A percentile compares a stretch with the other conserved stretches of the same genome.
Evolutionary conservation across 2,329 filamentous ascomycete species (phyloP).

Genomic region (Gnomoniopsis sp.): DNA sequence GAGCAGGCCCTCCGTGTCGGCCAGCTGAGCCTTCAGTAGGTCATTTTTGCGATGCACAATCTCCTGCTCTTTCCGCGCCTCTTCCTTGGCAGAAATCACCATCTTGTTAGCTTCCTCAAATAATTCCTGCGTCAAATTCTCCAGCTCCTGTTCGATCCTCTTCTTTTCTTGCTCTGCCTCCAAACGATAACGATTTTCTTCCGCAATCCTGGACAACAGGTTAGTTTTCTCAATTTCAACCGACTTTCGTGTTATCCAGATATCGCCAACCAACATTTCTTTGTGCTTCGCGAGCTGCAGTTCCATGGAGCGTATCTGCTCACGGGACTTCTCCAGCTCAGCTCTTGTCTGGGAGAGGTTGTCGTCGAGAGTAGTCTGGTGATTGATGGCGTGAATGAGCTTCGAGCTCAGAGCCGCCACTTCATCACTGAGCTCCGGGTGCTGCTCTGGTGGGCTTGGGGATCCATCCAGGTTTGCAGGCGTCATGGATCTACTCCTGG

Average conservation of each 20-base stretch:
- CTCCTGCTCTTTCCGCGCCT: slow-evolving; percentile 82
- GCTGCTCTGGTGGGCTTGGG: slow-evolving; percentile 36
- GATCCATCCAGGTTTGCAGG: slow-evolving; percentile 35
- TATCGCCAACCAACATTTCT: slow-evolving; percentile 68
- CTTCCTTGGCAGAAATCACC: slow-evolving; percentile 88
- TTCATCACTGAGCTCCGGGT: slow-evolving; percentile 63
- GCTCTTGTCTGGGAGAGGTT: slow-evolving; percentile 76
- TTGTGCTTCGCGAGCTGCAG: slow-evolving; percentile 62
- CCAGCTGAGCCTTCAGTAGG: slow-evolving; percentile 78
- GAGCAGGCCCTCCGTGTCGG: slow-evolving; percentile 81
- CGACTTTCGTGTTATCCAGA: slow-evolving; percentile 71
- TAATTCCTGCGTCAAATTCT: slow-evolving; percentile 84
- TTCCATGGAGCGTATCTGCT: slow-evolving; percentile 68
- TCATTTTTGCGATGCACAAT: slow-evolving; percentile 80
- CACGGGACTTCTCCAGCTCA: slow-evolving; percentile 72
- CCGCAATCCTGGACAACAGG: slow-evolving; percentile 55
- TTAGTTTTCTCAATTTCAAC: slow-evolving; percentile 69
- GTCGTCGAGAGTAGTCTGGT: slow-evolving; percentile 90
- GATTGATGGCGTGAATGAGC: slow-evolving; percentile 94
- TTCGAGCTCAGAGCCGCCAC: slow-evolving; percentile 91
- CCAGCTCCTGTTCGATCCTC: slow-evolving; percentile 87
- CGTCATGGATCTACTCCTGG: slow-evolving; percentile 51
- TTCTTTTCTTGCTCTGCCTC: slow-evolving; percentile 76
- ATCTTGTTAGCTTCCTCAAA: slow-evolving; percentile 99
- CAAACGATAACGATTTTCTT: slow-evolving; percentile 63